phyloP scores from a whole-genome alignment of 1,284 basidiomycete species.

The Puccinia novopanici region DNA sequence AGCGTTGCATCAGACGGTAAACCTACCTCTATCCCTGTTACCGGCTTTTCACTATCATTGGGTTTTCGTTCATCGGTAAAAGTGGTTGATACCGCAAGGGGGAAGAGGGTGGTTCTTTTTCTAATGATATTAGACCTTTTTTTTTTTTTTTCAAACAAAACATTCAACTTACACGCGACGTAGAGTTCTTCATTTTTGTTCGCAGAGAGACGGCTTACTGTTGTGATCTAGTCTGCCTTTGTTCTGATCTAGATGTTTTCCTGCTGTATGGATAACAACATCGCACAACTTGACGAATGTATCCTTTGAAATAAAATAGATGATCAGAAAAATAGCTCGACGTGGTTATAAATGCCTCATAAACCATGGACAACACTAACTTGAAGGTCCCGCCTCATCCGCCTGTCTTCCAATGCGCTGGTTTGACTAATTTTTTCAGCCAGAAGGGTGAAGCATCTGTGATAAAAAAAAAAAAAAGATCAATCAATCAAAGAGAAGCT shows the following conservation, averaged over 20 bases:
- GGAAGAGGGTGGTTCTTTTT: conserved; percentile 32
- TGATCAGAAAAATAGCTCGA: conserved; percentile 5
- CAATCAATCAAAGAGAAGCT: neutral
- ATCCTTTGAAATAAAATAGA: conserved; percentile 64
- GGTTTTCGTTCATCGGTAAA: conserved; percentile 30
- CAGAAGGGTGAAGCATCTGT: conserved; percentile 75
- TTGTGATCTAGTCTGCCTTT: conserved; percentile 26
- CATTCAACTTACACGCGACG: neutral
- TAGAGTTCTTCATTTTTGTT: neutral
- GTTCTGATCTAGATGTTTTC: conserved; percentile 70
- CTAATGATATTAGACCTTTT: no score
- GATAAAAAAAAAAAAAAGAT: neutral
- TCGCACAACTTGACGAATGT: conserved; percentile 83
- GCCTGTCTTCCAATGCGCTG: conserved; percentile 81
- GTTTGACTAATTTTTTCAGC: conserved; percentile 84
- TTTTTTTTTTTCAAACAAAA: neutral
- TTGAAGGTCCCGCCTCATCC: conserved; percentile 86
- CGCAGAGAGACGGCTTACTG: neutral
- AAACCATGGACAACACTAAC: conserved; percentile 59
- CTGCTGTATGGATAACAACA: conserved; percentile 72
- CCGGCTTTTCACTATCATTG: conserved; percentile 22
- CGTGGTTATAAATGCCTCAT: conserved; percentile 3
- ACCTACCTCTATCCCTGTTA: conserved; percentile 34
- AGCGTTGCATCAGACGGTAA: neutral
- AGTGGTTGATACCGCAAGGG: conserved; percentile 13